Evolutionary conservation across 2,329 filamentous ascomycete species (phyloP).

Genomic region (Aspergillus phoenicis): DNA sequence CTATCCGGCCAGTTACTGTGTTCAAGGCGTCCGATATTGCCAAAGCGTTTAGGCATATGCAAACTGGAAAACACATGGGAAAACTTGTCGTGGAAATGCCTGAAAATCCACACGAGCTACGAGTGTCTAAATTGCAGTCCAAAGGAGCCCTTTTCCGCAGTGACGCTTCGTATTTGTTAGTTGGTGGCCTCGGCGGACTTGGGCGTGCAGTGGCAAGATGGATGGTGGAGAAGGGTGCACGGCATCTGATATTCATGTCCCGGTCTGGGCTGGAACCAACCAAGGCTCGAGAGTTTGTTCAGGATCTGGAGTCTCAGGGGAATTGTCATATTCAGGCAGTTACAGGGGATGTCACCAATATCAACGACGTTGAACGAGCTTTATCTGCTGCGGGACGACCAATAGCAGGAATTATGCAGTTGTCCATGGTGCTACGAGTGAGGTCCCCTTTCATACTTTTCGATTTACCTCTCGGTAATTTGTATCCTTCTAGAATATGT

Average conservation of each 20-base stretch:
- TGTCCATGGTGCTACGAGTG: slow-evolving; percentile 12
- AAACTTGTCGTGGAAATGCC: slow-evolving; percentile 43
- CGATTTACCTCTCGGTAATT: too few relatives aligned
- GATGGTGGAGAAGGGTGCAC: slow-evolving; percentile 22
- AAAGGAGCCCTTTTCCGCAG: not conserved
- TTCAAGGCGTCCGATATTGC: slow-evolving; percentile 32
- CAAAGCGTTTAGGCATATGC: slow-evolving; percentile 49
- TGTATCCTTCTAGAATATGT: not conserved
- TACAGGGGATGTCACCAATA: slow-evolving; percentile 23
- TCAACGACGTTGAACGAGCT: slow-evolving; percentile 22
- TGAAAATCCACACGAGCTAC: not conserved
- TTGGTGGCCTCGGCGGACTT: slow-evolving; percentile 21
- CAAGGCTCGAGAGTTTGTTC: slow-evolving; percentile 21
- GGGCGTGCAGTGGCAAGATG: slow-evolving; percentile 18
- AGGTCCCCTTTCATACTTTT: not conserved
- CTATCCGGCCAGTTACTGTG: slow-evolving; percentile 23
- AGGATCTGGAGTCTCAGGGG: slow-evolving; percentile 28
- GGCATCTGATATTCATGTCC: slow-evolving; percentile 16
- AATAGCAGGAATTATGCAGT: slow-evolving; percentile 28
- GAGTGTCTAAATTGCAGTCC: not conserved
- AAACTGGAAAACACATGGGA: slow-evolving; percentile 48
- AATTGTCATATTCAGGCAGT: slow-evolving; percentile 14
- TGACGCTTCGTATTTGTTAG: slow-evolving; percentile 16
- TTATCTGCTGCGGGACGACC: slow-evolving; percentile 14
- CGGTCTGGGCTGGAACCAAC: slow-evolving; percentile 14